Conservation (phyloP, 2,329 filamentous ascomycete genomes). For the Ascocoryne sarcoides region DNA sequence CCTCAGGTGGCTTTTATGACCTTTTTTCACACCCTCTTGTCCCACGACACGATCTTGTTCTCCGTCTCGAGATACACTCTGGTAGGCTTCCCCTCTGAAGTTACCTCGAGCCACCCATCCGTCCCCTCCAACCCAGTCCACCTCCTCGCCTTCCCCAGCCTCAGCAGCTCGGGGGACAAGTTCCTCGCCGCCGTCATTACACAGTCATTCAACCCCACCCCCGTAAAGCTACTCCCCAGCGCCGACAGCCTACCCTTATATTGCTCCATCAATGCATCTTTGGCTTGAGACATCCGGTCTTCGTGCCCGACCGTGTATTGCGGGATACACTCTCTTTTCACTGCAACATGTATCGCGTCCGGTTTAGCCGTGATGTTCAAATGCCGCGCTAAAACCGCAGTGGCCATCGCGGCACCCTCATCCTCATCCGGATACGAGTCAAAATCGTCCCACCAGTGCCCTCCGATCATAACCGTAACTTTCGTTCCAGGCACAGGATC, state of each 20-base stretch:
- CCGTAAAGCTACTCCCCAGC: conserved; percentile 42
- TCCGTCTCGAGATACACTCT: too few relatives aligned
- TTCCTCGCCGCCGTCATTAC: conserved; percentile 43
- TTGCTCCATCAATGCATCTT: conserved; percentile 21
- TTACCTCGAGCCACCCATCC: background rate
- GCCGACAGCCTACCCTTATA: conserved; percentile 29
- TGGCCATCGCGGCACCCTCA: conserved; percentile 62
- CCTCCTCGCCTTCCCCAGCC: background rate
- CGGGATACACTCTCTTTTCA: conserved; percentile 71
- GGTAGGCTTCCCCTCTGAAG: background rate
- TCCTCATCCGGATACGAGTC: conserved; percentile 50
- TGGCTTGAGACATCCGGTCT: conserved; percentile 20
- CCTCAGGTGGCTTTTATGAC: too few relatives aligned
- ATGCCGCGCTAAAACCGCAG: conserved; percentile 61
- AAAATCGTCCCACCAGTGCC: conserved; percentile 77
- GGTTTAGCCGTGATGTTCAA: conserved; percentile 58
- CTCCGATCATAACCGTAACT: conserved; percentile 88
- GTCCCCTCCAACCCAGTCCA: background rate
- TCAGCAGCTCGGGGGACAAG: background rate
- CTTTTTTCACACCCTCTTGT: too few relatives aligned
- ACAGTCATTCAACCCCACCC: conserved; percentile 42
- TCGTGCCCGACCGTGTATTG: conserved; percentile 78
- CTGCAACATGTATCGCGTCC: conserved; percentile 48
- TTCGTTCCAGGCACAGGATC: conserved; percentile 62
- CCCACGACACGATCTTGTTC: too few relatives aligned